Conservation (phyloP, 306 rosid species). For the peach (Prunus persica) region DNA sequence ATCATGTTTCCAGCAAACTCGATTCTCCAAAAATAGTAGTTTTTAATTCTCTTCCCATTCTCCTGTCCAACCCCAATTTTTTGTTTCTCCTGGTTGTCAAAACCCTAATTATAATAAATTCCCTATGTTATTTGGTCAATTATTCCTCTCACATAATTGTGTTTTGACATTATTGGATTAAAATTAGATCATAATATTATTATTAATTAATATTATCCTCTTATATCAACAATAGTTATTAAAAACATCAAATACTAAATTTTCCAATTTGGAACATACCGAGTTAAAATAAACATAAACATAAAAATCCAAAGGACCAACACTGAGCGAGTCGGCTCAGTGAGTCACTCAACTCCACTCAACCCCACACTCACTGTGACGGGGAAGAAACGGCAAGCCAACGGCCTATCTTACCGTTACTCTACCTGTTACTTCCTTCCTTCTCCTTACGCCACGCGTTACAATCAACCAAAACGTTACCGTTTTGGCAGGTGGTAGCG, state of each 20-base stretch:
- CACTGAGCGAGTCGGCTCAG: neutral
- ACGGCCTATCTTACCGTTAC: conserved; percentile 7
- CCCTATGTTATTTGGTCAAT: neutral
- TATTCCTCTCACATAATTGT: neutral
- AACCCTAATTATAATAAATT: neutral
- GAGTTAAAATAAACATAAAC: neutral
- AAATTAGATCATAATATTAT: neutral
- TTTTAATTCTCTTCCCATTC: neutral
- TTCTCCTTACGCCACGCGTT: conserved; percentile 17
- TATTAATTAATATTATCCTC: neutral
- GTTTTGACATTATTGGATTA: neutral
- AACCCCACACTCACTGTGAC: conserved; percentile 24
- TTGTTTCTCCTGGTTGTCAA: neutral
- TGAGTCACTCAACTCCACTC: neutral
- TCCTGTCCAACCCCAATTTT: neutral
- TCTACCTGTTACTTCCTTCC: conserved; percentile 22
- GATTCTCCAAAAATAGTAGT: no score
- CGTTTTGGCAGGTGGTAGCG: conserved; percentile 17
- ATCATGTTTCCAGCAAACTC: no score
- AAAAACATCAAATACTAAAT: neutral
- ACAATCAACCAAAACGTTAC: conserved; percentile 15
- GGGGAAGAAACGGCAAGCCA: conserved; percentile 35
- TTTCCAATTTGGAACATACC: neutral
- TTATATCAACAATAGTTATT: neutral
- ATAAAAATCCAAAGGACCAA: neutral